These are phyloP conservation scores for Cyclocybe aegerita DNA, from an alignment of 768 basidiomycete species.

Conservation along the genomic window DNA sequence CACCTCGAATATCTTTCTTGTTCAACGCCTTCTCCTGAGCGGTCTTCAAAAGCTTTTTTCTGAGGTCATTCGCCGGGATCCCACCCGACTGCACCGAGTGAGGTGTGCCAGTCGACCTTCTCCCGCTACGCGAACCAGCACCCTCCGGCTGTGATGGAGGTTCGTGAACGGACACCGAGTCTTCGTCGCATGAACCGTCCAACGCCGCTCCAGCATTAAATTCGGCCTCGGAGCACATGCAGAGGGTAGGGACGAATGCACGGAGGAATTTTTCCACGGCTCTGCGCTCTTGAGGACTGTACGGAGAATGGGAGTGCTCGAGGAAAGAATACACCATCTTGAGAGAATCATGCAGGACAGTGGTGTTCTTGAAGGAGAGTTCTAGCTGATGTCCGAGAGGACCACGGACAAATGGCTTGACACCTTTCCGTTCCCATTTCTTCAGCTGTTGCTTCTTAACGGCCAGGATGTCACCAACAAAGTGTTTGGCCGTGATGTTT, in stretches of 20 bases:
- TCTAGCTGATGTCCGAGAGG: constrained; percentile 72
- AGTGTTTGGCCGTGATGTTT: constrained; percentile 79
- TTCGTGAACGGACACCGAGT: constrained; percentile 28
- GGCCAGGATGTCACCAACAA: constrained; percentile 77
- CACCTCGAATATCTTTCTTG: constrained; percentile 20
- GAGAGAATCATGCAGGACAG: constrained; percentile 83
- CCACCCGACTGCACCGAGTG: constrained; percentile 41
- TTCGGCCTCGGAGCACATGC: constrained; percentile 65
- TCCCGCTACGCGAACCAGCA: constrained; percentile 35
- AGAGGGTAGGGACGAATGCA: constrained; percentile 80
- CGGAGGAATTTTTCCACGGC: constrained; percentile 84
- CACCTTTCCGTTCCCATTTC: constrained; percentile 32
- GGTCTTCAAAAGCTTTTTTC: constrained; percentile 79
- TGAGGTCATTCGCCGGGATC: constrained; percentile 63
- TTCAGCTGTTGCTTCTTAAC: constrained; percentile 59
- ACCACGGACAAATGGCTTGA: constrained; percentile 41
- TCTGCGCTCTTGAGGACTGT: constrained; percentile 75
- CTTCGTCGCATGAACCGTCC: constrained; percentile 46
- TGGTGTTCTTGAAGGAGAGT: constrained; percentile 73
- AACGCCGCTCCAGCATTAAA: constrained; percentile 64
- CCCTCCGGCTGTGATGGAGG: constrained; percentile 25
- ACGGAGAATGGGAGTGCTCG: constrained; percentile 79
- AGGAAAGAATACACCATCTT: constrained; percentile 91
- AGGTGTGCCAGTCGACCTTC: constrained; percentile 44
- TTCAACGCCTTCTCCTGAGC: constrained; percentile 54